Evolutionary conservation across 1,284 basidiomycete species (phyloP).

Genomic region (Thelephora terrestris): DNA sequence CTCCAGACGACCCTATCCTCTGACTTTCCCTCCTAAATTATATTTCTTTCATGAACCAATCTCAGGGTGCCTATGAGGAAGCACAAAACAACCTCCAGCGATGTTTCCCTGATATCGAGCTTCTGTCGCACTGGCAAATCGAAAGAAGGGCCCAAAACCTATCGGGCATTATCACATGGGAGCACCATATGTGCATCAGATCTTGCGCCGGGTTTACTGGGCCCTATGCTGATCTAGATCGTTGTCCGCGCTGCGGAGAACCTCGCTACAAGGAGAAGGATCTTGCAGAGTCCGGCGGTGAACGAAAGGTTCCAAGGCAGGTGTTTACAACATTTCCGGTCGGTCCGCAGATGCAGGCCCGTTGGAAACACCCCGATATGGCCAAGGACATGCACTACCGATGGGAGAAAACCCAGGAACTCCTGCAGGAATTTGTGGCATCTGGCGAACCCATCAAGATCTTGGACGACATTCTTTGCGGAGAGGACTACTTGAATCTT

Average conservation of each 20-base stretch:
- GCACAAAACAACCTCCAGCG: no score
- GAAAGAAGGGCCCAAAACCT: conserved; percentile 14
- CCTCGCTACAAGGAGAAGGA: no score
- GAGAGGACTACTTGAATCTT: neutral
- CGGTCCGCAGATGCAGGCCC: conserved; percentile 18
- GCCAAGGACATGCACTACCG: no score
- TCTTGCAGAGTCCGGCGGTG: conserved; percentile 7
- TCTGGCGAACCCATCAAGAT: no score
- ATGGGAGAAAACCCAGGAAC: no score
- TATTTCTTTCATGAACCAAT: no score
- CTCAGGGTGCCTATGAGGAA: no score
- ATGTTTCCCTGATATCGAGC: conserved; percentile 13
- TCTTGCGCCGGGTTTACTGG: conserved; percentile 29
- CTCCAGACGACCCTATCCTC: no score
- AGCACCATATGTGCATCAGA: conserved; percentile 26
- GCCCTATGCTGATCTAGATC: conserved; percentile 14
- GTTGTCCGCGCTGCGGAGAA: conserved; percentile 18
- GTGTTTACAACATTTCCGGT: conserved; percentile 18
- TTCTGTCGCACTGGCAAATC: conserved; percentile 15
- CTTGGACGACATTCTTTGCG: no score
- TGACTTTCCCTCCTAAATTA: no score
- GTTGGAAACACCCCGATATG: no score
- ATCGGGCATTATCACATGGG: conserved; percentile 21
- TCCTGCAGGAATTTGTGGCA: no score
- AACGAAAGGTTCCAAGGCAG: conserved; percentile 9